Evolutionary conservation across 2,329 filamentous ascomycete species (phyloP), one percentile per base, ranked within the genome.

Genomic region (Trichothecium roseum): DNA sequence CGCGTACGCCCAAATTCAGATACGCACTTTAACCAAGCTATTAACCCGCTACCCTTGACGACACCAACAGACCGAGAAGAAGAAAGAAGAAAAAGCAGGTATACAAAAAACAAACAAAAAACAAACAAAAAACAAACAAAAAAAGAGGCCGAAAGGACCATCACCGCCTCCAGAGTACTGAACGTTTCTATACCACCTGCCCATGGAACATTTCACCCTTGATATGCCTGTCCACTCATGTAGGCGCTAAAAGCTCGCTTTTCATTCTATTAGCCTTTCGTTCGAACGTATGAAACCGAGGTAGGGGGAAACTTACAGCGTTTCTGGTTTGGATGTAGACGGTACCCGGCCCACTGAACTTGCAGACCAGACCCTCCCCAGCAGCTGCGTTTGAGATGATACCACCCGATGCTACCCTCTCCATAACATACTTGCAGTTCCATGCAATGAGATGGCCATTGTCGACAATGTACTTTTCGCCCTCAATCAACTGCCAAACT

Each of bases 311-410:
- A 64, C 74, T 54, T 60, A 76, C 73, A 35, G 86, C 71, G 53
- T 95, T 96, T 42, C 91, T 74, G 1, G 91, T 96, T 60, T 98
- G 91, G 48, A 96, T 69, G 51, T 88, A 95, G 0, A 98, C 74
- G 0, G 86, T 93, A 1, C 91, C 91, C 0, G 91, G 91, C 0
- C 84, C 88, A 0, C 81, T 86, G 46, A 96, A 96, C 54, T 87
- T 94, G 66, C 91, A 98, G 4, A 94, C 88, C 26, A 96, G 64
- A 0, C 91, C 91, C 60, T 98, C 91, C 0, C 73, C 82, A 0
- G 85, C 80, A 18, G 79, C 77, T 16, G 94, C 58, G 8, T 81
- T 79, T n/a, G 84, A 89, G n/a, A 98, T 81, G 43, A 98, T 78
- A 27, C 91, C 91, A 3, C 91, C 91, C 3, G 84, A 91, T 0